phyloP scores from a whole-genome alignment of 2,329 filamentous ascomycete genomes.

The Rutstroemia sp. region DNA sequence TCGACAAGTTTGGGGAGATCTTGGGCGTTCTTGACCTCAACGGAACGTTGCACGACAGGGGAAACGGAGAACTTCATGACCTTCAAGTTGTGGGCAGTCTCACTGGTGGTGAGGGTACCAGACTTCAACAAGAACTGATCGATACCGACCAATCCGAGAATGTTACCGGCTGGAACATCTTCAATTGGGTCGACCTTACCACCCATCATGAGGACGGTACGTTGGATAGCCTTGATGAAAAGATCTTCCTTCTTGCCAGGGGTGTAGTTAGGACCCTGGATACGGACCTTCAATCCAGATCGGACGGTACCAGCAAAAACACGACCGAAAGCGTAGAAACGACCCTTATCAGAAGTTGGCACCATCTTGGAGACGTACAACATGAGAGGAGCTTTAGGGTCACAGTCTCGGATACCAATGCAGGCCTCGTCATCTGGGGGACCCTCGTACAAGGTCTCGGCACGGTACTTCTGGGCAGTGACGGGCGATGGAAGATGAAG shows the following conservation, averaged over 20 bases:
- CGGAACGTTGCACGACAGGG: conserved; percentile 95
- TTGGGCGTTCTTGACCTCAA: conserved; percentile 99
- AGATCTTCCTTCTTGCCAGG: conserved; percentile 98
- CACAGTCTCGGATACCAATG: conserved; percentile 97
- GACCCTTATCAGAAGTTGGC: conserved; percentile 97
- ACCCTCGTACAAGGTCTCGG: conserved; percentile 98
- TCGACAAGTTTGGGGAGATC: conserved; percentile 99
- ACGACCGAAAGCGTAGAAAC: conserved; percentile 99
- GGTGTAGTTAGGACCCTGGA: conserved; percentile 97
- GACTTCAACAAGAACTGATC: conserved; percentile 99
- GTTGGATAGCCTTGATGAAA: conserved; percentile 99
- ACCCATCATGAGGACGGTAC: conserved; percentile 99
- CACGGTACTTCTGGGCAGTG: conserved; percentile 95
- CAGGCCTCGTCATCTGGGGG: conserved; percentile 84
- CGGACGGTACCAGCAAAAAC: conserved; percentile 98
- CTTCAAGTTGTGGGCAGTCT: conserved; percentile 99
- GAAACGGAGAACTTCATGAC: conserved; percentile 99
- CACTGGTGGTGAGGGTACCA: conserved; percentile 94
- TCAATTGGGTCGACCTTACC: conserved; percentile 98
- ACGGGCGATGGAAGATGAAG: conserved; percentile 95
- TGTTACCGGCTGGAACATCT: conserved; percentile 98
- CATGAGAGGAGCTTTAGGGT: conserved; percentile 98
- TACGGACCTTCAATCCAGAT: conserved; percentile 98
- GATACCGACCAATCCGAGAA: conserved; percentile 97
- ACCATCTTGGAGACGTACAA: conserved; percentile 99